Evolutionary conservation across 2,329 filamentous ascomycete genomes (phyloP).

Genomic region (Fusarium domesticum): DNA sequence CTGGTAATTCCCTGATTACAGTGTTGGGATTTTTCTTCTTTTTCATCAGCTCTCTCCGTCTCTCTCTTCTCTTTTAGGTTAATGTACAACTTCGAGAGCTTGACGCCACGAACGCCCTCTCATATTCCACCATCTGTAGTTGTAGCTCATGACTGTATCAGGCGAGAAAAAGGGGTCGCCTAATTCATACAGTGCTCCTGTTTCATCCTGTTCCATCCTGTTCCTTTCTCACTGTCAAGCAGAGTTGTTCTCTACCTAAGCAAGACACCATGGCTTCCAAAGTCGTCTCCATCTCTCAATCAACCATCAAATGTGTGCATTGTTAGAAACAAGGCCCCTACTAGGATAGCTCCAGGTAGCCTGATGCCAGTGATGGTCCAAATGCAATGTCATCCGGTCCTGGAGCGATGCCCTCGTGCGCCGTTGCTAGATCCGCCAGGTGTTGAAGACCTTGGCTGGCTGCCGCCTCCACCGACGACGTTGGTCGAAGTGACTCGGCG

Average conservation of each 20-base stretch:
- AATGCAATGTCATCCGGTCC: conserved; percentile 33
- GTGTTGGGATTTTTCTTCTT: neutral
- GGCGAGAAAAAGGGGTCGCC: too few relatives aligned
- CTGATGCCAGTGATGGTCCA: conserved; percentile 34
- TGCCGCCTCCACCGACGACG: conserved; percentile 38
- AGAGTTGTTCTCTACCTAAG: too few relatives aligned
- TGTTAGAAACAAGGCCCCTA: neutral
- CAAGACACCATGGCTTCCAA: too few relatives aligned
- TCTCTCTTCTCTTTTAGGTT: neutral
- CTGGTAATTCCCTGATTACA: neutral
- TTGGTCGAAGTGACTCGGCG: conserved; percentile 34
- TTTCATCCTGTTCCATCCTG: too few relatives aligned
- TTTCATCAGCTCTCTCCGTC: too few relatives aligned
- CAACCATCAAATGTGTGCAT: too few relatives aligned
- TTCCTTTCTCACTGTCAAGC: too few relatives aligned
- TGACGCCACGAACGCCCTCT: neutral
- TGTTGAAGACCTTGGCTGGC: conserved; percentile 58
- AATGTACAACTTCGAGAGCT: neutral
- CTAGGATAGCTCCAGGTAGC: conserved; percentile 36
- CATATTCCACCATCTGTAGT: neutral
- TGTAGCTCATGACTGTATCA: too few relatives aligned
- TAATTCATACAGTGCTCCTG: too few relatives aligned
- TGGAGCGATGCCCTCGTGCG: conserved; percentile 35
- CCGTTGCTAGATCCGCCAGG: conserved; percentile 56
- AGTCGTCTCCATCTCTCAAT: too few relatives aligned